Conservation (phyloP, 495 filamentous ascomycete species). For the Bathelium albidoporum region DNA sequence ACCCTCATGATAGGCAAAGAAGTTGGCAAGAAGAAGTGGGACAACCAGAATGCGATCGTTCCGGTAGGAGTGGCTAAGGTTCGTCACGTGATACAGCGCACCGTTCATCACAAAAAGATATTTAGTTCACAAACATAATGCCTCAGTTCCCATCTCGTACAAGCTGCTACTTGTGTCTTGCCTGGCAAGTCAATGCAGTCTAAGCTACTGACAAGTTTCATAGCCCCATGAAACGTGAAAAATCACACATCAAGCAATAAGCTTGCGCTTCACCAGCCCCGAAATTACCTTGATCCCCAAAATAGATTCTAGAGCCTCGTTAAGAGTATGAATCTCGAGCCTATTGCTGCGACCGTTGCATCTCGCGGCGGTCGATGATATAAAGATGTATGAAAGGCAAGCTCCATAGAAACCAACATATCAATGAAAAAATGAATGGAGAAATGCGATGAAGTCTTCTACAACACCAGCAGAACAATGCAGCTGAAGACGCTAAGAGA, state of each 20-base stretch:
- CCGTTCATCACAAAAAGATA: too few species aligned
- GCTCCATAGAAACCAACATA: neutral
- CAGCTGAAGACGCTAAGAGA: neutral
- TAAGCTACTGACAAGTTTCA: too few species aligned
- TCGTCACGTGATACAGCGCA: too few species aligned
- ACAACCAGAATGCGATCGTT: too few species aligned
- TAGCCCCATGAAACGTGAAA: neutral
- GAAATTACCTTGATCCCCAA: neutral
- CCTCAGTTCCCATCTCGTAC: too few species aligned
- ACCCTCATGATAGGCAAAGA: too few species aligned
- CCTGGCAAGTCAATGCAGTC: too few species aligned
- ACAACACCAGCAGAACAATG: neutral
- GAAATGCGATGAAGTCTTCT: neutral
- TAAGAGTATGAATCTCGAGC: neutral
- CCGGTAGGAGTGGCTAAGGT: too few species aligned
- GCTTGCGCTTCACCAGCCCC: neutral
- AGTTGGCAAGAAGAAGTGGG: too few species aligned
- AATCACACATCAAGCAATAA: neutral
- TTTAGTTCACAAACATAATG: too few species aligned
- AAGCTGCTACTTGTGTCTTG: too few species aligned
- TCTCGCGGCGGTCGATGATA: neutral
- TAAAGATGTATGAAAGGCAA: neutral
- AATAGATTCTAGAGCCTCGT: neutral
- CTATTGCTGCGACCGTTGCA: neutral
- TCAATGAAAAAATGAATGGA: neutral